A percentile compares a stretch with the other conserved stretches of the same genome.
Evolutionary conservation across 345 rosid species (phyloP).

Genomic region (Arabis alpina): DNA sequence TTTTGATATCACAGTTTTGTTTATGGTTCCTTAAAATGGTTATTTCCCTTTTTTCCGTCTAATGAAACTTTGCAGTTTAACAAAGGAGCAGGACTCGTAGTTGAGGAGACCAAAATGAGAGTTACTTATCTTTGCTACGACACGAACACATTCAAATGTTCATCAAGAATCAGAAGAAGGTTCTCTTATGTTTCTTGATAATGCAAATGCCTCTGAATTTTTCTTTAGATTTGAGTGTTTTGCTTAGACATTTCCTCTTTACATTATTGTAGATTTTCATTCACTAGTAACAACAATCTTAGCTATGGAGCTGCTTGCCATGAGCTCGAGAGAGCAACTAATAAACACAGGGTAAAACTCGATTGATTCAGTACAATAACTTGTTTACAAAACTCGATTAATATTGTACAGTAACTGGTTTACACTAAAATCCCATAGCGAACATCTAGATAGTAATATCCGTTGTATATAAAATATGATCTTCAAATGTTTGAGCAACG

Average conservation of each 20-base stretch:
- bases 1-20: not conserved
- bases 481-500: no score
- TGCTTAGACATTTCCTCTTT: not conserved
- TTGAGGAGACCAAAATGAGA: constrained; percentile 78
- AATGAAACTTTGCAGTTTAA: constrained; percentile 58
- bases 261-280: not conserved
- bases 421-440: not conserved
- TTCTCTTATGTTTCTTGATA: constrained; percentile 61
- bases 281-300: not conserved
- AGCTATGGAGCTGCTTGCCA: constrained; percentile 13
- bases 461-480: no score
- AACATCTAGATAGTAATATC: no score
- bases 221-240: not conserved
- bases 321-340: not conserved
- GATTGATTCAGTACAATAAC: not conserved
- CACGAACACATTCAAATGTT: constrained; percentile 79
- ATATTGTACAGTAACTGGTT: not conserved
- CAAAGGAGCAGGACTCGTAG: constrained; percentile 57
- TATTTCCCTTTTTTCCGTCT: not conserved
- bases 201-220: constrained; percentile 57
- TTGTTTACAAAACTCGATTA: not conserved
- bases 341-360: not conserved
- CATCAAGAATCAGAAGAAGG: constrained; percentile 92
- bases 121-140: constrained; percentile 73
- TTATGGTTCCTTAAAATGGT: no score